Evolutionary conservation across 495 filamentous ascomycete species (phyloP).

Genomic region (Neurospora terricola): DNA sequence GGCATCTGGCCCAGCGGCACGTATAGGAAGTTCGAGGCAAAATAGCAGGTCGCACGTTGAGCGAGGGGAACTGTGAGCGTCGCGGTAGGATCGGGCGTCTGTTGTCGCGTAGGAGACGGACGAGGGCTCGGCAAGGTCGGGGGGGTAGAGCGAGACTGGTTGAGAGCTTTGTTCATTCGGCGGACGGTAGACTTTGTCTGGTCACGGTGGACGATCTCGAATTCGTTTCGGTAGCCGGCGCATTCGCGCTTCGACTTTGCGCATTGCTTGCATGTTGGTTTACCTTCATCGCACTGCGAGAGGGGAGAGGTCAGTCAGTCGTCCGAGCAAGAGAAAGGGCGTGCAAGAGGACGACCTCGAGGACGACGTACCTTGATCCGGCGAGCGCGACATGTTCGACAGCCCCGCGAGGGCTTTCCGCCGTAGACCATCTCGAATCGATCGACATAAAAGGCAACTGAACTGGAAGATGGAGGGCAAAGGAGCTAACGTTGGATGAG

Average conservation of each 20-base stretch:
- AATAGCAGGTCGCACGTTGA: conserved; percentile 42
- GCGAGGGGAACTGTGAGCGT: conserved; percentile 26
- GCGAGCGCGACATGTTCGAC: conserved; percentile 57
- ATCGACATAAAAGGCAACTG: conserved; percentile 1
- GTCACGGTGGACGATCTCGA: conserved; percentile 59
- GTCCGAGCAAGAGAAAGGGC: background rate
- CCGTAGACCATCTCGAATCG: conserved; percentile 53
- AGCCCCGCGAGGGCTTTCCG: conserved; percentile 62
- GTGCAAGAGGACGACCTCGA: background rate
- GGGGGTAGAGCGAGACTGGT: background rate
- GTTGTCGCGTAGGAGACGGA: background rate
- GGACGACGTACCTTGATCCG: conserved; percentile 54
- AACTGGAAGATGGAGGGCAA: background rate
- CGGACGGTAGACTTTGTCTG: conserved; percentile 49
- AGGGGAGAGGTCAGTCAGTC: background rate
- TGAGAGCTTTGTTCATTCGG: conserved; percentile 27
- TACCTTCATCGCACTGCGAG: conserved; percentile 54
- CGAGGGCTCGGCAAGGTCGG: conserved; percentile 5
- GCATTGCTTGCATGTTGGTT: conserved; percentile 58
- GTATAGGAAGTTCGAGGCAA: conserved; percentile 46
- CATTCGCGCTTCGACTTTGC: conserved; percentile 54
- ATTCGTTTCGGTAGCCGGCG: conserved; percentile 55
- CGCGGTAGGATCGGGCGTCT: conserved; percentile 7
- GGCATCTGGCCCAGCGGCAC: conserved; percentile 29
- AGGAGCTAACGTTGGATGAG: background rate